A percentile compares a stretch with the other conserved stretches of the same genome.
phyloP scores from a whole-genome alignment of 495 filamentous ascomycete genomes.

The Sporormia fimetaria region DNA sequence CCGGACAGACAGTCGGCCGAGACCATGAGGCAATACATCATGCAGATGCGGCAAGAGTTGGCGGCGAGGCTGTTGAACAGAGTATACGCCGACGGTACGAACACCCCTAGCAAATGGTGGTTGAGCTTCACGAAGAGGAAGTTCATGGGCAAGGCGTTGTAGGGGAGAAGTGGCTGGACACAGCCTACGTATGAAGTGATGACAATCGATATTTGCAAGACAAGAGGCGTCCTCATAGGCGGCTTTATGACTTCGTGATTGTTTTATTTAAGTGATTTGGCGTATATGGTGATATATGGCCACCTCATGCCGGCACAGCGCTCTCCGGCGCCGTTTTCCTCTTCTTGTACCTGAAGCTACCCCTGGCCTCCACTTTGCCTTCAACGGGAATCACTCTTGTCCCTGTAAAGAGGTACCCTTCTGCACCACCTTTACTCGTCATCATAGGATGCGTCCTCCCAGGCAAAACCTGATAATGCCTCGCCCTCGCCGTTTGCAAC shows the following conservation, averaged over 20 bases:
- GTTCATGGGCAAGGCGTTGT: constrained; percentile 82
- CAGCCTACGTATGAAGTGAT: too few relatives aligned
- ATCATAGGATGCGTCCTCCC: constrained; percentile 89
- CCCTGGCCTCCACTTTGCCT: constrained; percentile 69
- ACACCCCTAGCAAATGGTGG: constrained; percentile 93
- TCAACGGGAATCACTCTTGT: constrained; percentile 67
- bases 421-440: constrained; percentile 74
- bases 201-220: neutral
- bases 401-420: constrained; percentile 82
- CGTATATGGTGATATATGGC: neutral
- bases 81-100: constrained; percentile 69
- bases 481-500: constrained; percentile 63
- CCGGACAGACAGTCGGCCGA: constrained; percentile 80
- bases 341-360: constrained; percentile 46
- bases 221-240: too few relatives aligned
- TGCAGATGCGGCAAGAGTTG: constrained; percentile 85
- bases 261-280: too few relatives aligned
- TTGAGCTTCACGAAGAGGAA: constrained; percentile 96
- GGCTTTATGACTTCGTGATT: too few relatives aligned
- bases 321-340: constrained; percentile 39
- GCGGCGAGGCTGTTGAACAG: constrained; percentile 67
- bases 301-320: constrained; percentile 5
- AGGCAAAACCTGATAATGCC: constrained; percentile 81
- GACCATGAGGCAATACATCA: constrained; percentile 71
- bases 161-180: neutral